phyloP scores from a whole-genome alignment of 192 early-diverging fungal genomes.

The Coemansia erecta region DNA sequence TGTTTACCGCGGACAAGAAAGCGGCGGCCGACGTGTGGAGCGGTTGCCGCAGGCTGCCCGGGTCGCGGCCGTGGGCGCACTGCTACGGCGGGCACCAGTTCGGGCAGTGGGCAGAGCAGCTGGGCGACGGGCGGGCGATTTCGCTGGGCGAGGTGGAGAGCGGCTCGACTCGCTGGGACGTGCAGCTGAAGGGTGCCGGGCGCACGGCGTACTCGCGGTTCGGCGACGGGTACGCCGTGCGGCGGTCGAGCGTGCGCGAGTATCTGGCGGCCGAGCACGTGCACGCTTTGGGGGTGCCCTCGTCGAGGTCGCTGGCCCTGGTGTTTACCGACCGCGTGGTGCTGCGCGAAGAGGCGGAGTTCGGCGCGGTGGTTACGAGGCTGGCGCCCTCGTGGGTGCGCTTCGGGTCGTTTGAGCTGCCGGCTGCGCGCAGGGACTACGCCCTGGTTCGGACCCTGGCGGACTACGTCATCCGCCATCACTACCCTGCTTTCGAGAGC shows the following conservation, averaged over 20 bases:
- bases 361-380: slow-evolving; percentile 73
- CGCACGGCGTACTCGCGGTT: slow-evolving; percentile 85
- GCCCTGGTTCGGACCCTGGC: slow-evolving; percentile 59
- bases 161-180: slow-evolving; percentile 69
- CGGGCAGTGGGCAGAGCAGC: slow-evolving; percentile 65
- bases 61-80: slow-evolving; percentile 63
- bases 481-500: slow-evolving; percentile 31
- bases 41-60: slow-evolving; percentile 43
- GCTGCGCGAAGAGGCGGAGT: slow-evolving; percentile 67
- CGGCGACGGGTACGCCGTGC: slow-evolving; percentile 82
- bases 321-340: slow-evolving; percentile 63
- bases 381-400: slow-evolving; percentile 79
- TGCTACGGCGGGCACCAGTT: slow-evolving; percentile 76
- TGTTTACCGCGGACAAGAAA: slow-evolving; percentile 12
- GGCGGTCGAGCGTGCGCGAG: slow-evolving; percentile 86
- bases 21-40: slow-evolving; percentile 41
- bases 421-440: slow-evolving; percentile 64
- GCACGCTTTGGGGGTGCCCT: slow-evolving; percentile 69
- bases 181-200: slow-evolving; percentile 86
- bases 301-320: slow-evolving; percentile 73
- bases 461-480: slow-evolving; percentile 66
- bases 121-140: slow-evolving; percentile 87
- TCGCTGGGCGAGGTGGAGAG: slow-evolving; percentile 62
- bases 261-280: slow-evolving; percentile 63
- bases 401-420: slow-evolving; percentile 87